Conservation (phyloP, 2,329 filamentous ascomycete species). For the Tolypocladium ovalisporum region DNA sequence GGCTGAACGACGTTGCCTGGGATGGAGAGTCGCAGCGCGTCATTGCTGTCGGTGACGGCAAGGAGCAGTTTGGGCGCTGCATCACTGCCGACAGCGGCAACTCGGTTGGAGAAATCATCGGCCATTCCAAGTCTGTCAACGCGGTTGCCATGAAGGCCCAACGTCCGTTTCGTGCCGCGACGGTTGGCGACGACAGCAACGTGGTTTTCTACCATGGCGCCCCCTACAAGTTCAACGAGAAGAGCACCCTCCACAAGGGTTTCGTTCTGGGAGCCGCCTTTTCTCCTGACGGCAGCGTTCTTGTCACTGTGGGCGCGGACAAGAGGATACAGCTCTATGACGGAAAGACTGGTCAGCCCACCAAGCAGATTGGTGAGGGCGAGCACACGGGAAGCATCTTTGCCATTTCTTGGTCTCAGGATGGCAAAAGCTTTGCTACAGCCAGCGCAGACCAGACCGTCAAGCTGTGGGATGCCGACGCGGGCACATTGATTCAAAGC, state of each 20-base stretch:
- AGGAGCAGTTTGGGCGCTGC: constrained; percentile 86
- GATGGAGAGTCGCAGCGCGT: constrained; percentile 94
- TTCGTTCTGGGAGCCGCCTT: constrained; percentile 85
- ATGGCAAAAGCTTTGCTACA: constrained; percentile 79
- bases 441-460: constrained; percentile 92
- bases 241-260: constrained; percentile 69
- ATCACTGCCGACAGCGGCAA: constrained; percentile 95
- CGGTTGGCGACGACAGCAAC: constrained; percentile 80
- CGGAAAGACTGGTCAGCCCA: constrained; percentile 84
- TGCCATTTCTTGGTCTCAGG: constrained; percentile 77
- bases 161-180: constrained; percentile 82
- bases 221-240: constrained; percentile 93
- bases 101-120: constrained; percentile 85
- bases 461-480: constrained; percentile 83
- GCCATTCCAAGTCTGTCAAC: constrained; percentile 86
- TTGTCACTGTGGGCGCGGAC: constrained; percentile 90
- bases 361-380: constrained; percentile 66
- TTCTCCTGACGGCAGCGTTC: constrained; percentile 69
- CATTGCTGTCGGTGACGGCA: constrained; percentile 91
- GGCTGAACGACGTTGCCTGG: constrained; percentile 95
- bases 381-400: constrained; percentile 90
- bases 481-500: constrained; percentile 63
- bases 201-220: constrained; percentile 89
- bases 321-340: constrained; percentile 89
- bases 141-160: constrained; percentile 81